These are phyloP conservation scores for Mucor piriformis DNA, from an alignment of 371 early-diverging fungal genomes.

Conservation along the genomic window DNA sequence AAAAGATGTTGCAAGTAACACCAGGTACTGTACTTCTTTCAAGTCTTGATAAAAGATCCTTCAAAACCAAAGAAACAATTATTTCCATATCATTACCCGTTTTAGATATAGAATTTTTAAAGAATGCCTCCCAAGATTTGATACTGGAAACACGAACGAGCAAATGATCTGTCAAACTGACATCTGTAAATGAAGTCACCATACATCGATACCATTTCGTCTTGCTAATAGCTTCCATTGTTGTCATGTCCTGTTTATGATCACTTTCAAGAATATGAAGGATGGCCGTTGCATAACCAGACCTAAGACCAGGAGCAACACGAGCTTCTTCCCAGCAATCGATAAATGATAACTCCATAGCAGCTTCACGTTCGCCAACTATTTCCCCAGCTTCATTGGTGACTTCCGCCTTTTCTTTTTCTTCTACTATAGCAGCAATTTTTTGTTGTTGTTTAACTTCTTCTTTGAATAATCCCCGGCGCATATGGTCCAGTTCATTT, in stretches of 20 bases:
- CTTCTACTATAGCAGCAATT: not conserved
- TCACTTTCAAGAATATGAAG: conserved; percentile 28
- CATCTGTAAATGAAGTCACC: conserved; percentile 55
- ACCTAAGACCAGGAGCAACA: conserved; percentile 57
- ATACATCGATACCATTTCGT: conserved; percentile 56
- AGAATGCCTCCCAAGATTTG: conserved; percentile 53
- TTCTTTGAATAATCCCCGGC: conserved; percentile 59
- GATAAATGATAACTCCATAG: conserved; percentile 17
- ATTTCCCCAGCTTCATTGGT: conserved; percentile 7
- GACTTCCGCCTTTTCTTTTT: not conserved
- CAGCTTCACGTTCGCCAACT: conserved; percentile 33
- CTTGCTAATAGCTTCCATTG: conserved; percentile 31
- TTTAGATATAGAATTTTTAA: conserved; percentile 31
- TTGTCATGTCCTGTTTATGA: conserved; percentile 2
- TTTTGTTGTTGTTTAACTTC: conserved; percentile 23
- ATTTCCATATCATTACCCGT: conserved; percentile 30
- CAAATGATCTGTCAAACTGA: conserved; percentile 57
- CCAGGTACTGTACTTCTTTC: conserved; percentile 61
- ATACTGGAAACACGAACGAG: conserved; percentile 53
- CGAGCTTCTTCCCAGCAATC: conserved; percentile 53
- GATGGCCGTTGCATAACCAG: conserved; percentile 56
- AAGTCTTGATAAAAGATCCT: conserved; percentile 50
- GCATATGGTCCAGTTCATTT: conserved; percentile 60
- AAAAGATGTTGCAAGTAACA: conserved; percentile 53
- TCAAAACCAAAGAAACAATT: conserved; percentile 31